These are phyloP conservation scores for Neonectria coccinea DNA, from an alignment of 2,329 filamentous ascomycete species.

Conservation along the genomic window DNA sequence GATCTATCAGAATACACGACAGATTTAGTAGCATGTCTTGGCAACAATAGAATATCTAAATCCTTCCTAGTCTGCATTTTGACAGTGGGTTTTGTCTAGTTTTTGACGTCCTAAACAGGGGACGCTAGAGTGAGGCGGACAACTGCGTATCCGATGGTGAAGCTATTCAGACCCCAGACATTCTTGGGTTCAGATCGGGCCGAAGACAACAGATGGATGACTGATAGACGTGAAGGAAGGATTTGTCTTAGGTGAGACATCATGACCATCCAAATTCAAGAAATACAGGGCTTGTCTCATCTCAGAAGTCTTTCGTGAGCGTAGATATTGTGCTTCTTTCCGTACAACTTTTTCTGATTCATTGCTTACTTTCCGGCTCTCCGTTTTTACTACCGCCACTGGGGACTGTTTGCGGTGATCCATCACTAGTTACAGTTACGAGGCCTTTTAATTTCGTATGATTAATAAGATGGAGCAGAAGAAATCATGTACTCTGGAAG, in stretches of 20 bases:
- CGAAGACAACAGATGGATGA: background rate
- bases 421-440: background rate
- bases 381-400: background rate
- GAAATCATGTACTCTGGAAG: background rate
- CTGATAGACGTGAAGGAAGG: background rate
- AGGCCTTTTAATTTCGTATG: background rate
- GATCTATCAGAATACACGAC: background rate
- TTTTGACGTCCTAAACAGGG: background rate
- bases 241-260: background rate
- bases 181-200: background rate
- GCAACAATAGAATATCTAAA: background rate
- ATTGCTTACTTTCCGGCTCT: background rate
- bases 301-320: background rate
- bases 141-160: background rate
- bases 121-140: background rate
- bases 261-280: background rate
- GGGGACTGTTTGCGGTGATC: background rate
- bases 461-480: background rate
- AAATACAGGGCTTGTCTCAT: background rate
- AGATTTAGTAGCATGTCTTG: background rate
- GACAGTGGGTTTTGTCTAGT: background rate
- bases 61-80: background rate
- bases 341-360: background rate
- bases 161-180: background rate
- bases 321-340: background rate